phyloP scores from a whole-genome alignment of 768 basidiomycete species.

The Auriscalpium vulgare region DNA sequence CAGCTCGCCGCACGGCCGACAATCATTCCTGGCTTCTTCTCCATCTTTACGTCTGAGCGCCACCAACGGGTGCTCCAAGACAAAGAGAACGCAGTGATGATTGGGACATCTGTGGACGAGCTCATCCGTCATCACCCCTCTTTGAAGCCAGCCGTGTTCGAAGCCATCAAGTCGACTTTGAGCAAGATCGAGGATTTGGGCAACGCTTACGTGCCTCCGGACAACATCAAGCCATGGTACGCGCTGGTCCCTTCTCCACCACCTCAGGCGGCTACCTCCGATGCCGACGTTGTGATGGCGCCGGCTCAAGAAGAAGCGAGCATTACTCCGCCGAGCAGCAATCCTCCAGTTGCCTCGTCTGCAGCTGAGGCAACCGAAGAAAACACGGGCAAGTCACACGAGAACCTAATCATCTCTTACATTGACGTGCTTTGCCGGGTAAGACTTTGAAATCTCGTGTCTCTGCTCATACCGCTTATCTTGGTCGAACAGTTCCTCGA shows the following conservation, averaged over 20 bases:
- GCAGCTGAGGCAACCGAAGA: slow-evolving; percentile 4
- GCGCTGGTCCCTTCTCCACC: slow-evolving; percentile 28
- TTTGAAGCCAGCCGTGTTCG: slow-evolving; percentile 73
- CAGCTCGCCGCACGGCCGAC: slow-evolving; percentile 69
- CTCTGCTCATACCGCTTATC: slow-evolving; percentile 1
- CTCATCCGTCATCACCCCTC: slow-evolving; percentile 92
- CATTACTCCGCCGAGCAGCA: not conserved
- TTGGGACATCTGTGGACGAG: slow-evolving; percentile 90
- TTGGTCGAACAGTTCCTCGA: slow-evolving; percentile 67
- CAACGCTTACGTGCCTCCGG: slow-evolving; percentile 43
- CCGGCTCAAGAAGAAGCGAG: slow-evolving; percentile 2
- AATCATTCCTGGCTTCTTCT: slow-evolving; percentile 80
- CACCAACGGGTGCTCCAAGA: slow-evolving; percentile 82
- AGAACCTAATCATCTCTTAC: slow-evolving; percentile 69
- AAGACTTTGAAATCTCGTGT: slow-evolving; percentile 18
- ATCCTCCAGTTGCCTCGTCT: no score
- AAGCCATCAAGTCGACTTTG: slow-evolving; percentile 64
- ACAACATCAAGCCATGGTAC: slow-evolving; percentile 63
- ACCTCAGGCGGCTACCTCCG: not conserved
- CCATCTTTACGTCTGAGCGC: slow-evolving; percentile 77
- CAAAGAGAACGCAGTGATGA: slow-evolving; percentile 84
- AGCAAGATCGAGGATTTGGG: slow-evolving; percentile 71
- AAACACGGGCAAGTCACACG: slow-evolving; percentile 41
- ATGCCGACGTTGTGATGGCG: slow-evolving; percentile 13
- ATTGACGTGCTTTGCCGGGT: slow-evolving; percentile 77